A percentile compares a stretch with the other conserved stretches of the same genome.
phyloP scores from a whole-genome alignment of 805 yeast genomes.

The Blastobotrys peoriensis region DNA sequence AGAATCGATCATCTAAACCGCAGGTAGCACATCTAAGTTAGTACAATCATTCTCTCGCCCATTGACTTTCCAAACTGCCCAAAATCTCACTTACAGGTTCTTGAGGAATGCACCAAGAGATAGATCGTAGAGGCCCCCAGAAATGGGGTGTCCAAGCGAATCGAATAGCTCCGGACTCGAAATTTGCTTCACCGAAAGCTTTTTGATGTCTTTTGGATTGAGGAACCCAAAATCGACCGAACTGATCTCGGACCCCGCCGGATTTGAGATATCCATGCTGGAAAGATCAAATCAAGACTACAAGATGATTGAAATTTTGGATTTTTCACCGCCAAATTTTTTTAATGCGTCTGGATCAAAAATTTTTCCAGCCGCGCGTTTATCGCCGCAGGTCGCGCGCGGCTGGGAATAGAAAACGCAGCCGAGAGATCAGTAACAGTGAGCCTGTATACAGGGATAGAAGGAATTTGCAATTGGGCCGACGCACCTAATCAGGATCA shows the following conservation, averaged over 20 bases:
- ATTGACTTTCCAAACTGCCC: no score
- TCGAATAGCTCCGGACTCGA: conserved; percentile 95
- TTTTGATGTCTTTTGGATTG: conserved; percentile 73
- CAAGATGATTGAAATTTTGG: no score
- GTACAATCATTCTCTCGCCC: no score
- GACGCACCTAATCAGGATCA: no score
- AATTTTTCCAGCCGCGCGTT: not conserved
- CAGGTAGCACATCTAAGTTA: conserved; percentile 71
- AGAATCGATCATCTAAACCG: conserved; percentile 86
- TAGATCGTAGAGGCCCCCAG: conserved; percentile 89
- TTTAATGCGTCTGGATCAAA: conserved; percentile 1
- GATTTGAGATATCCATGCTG: conserved; percentile 92
- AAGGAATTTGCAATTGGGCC: no score
- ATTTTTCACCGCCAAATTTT: conserved; percentile 1
- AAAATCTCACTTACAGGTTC: conserved; percentile 42
- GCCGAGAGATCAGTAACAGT: no score
- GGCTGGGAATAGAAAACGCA: no score
- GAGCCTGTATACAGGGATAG: no score
- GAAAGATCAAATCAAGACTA: no score
- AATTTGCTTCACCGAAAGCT: conserved; percentile 89
- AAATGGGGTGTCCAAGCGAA: conserved; percentile 90
- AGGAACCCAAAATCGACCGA: conserved; percentile 90
- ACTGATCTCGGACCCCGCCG: conserved; percentile 89
- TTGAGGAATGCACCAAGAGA: conserved; percentile 91
- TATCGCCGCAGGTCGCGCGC: no score